phyloP scores from a whole-genome alignment of 2,329 filamentous ascomycete species.

The Bipolaris cookei region DNA sequence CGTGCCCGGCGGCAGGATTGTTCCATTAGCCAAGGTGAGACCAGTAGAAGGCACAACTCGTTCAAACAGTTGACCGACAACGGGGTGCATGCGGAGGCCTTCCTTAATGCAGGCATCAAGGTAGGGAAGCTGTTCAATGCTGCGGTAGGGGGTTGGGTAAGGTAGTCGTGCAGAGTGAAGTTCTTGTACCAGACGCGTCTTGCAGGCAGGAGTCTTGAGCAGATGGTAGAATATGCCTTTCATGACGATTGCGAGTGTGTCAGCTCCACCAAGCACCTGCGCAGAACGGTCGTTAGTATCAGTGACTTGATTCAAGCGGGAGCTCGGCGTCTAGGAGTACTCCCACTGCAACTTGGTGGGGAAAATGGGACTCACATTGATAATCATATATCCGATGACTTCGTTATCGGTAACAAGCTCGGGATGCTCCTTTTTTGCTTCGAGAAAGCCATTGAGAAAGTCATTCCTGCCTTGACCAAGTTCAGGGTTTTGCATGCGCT shows the following conservation, averaged over 20 bases:
- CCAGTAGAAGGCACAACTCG: conserved; percentile 38
- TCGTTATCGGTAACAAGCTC: conserved; percentile 37
- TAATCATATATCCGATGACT: conserved; percentile 43
- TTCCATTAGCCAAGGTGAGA: conserved; percentile 28
- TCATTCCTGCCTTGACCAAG: conserved; percentile 28
- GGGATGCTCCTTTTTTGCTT: conserved; percentile 25
- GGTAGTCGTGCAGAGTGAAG: conserved; percentile 27
- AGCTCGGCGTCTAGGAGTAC: neutral
- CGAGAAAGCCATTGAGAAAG: conserved; percentile 32
- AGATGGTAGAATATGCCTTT: conserved; percentile 38
- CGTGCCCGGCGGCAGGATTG: conserved; percentile 37
- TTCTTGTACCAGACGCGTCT: conserved; percentile 32
- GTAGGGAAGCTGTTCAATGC: conserved; percentile 48
- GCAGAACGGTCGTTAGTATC: neutral
- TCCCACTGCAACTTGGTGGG: neutral
- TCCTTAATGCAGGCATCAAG: conserved; percentile 57
- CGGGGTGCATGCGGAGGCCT: conserved; percentile 54
- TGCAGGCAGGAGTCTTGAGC: conserved; percentile 28
- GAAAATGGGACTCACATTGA: conserved; percentile 30
- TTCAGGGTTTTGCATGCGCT: conserved; percentile 27
- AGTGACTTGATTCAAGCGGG: neutral
- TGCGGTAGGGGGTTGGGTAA: conserved; percentile 26
- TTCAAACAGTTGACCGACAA: conserved; percentile 40
- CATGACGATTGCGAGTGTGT: conserved; percentile 36
- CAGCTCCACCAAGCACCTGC: conserved; percentile 41